Percentiles rank a stretch among this genome's conserved stretches.
These are phyloP conservation scores for Globisporangium uncinulatum DNA, from an alignment of 352 stramenopile genomes.

Conservation along the genomic window DNA sequence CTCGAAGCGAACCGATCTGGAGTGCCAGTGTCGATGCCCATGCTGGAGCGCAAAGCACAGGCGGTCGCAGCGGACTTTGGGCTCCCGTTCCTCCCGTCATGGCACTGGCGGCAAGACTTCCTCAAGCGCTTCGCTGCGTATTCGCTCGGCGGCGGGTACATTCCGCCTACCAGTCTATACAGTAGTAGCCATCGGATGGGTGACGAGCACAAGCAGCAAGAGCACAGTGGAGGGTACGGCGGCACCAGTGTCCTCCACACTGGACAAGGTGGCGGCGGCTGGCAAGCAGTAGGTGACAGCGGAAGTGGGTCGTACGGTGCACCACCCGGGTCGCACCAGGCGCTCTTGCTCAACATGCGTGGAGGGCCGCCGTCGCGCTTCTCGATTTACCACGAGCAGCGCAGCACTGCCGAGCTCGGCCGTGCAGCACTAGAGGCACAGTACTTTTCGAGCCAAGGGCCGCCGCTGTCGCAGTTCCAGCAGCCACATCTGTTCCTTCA, in stretches of 20 bases:
- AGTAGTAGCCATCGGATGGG: too few species aligned
- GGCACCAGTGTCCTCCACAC: not conserved
- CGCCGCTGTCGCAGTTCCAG: slow-evolving; percentile 1
- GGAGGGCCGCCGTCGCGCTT: slow-evolving; percentile 5
- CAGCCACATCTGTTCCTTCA: slow-evolving; percentile 1
- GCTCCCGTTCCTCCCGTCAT: slow-evolving; percentile 10
- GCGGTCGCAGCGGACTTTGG: slow-evolving; percentile 10
- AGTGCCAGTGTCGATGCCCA: slow-evolving; percentile 6
- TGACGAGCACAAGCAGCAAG: slow-evolving; percentile 2
- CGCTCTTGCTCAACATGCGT: slow-evolving; percentile 12
- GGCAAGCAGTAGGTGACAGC: slow-evolving; percentile 1
- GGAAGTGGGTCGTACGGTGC: slow-evolving; percentile 6
- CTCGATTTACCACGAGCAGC: slow-evolving; percentile 11
- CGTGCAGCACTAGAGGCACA: slow-evolving; percentile 1
- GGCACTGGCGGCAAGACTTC: slow-evolving; percentile 15
- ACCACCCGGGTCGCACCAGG: slow-evolving; percentile 11
- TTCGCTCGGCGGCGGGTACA: slow-evolving; percentile 6
- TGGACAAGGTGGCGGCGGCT: not conserved
- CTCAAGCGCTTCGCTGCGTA: slow-evolving; percentile 14
- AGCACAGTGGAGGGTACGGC: slow-evolving; percentile 4
- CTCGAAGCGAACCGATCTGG: slow-evolving; percentile 10
- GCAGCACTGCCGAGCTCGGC: not conserved
- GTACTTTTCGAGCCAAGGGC: slow-evolving; percentile 3
- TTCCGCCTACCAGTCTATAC: not conserved
- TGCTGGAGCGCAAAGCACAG: slow-evolving; percentile 13